Conservation (phyloP, 106 monocot genomes). For the Platanthera guangdongensis region DNA sequence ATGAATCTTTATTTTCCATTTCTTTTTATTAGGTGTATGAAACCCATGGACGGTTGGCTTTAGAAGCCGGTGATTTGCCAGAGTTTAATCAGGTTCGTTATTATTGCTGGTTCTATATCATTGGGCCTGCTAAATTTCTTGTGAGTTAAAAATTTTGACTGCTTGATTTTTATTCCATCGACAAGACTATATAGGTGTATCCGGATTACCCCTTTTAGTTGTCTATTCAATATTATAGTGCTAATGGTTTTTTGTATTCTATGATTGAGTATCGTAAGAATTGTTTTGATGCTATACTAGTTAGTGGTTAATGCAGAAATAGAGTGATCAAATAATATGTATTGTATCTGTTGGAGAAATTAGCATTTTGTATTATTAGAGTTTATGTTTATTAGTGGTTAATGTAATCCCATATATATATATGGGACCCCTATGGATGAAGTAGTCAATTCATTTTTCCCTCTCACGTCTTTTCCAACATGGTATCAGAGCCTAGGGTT, state of each 20-base stretch:
- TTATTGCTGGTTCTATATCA: not conserved
- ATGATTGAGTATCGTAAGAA: not conserved
- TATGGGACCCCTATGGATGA: no score
- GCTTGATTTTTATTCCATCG: not conserved
- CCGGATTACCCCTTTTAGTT: not conserved
- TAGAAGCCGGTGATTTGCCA: slow-evolving; percentile 79
- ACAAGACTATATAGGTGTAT: not conserved
- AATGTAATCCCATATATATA: no score
- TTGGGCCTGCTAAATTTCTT: no score
- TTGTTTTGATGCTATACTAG: not conserved
- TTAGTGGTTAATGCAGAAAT: no score
- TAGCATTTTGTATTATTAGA: no score
- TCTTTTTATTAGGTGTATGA: slow-evolving; percentile 67
- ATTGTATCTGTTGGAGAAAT: no score
- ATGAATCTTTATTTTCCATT: not conserved
- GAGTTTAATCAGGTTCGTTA: slow-evolving; percentile 90
- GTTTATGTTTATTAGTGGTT: no score
- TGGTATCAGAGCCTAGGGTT: no score
- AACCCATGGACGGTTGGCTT: slow-evolving; percentile 77
- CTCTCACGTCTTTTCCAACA: no score
- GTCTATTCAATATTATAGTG: not conserved
- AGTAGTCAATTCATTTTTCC: no score
- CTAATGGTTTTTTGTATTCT: not conserved
- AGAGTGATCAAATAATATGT: no score
- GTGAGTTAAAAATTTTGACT: not conserved